A percentile compares a stretch with the other conserved stretches of the same genome.
phyloP scores from a whole-genome alignment of 1,284 basidiomycete species.

The Uromyces viciae-fabae region DNA sequence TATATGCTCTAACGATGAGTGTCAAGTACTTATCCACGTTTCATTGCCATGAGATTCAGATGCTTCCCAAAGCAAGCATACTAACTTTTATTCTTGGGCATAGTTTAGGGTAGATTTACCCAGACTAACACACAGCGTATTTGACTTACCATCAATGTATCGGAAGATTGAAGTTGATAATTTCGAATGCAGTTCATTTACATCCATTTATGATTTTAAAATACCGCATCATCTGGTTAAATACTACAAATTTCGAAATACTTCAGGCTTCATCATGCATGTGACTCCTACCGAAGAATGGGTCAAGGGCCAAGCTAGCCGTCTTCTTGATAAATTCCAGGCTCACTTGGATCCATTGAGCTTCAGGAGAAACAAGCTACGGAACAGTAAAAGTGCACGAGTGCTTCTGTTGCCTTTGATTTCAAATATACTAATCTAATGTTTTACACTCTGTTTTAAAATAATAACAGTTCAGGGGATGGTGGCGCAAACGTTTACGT shows the following conservation, averaged over 20 bases:
- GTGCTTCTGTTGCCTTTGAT: background rate
- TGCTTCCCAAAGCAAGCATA: too few relatives aligned
- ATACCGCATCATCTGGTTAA: background rate
- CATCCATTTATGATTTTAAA: background rate
- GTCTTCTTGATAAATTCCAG: constrained; percentile 17
- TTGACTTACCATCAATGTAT: background rate
- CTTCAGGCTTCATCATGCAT: constrained; percentile 17
- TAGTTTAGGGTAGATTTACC: constrained; percentile 7
- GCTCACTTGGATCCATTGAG: background rate
- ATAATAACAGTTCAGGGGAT: background rate
- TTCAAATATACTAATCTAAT: background rate
- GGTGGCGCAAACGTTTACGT: constrained; percentile 39
- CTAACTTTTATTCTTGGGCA: background rate
- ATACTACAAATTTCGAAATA: constrained; percentile 9
- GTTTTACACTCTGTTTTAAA: background rate
- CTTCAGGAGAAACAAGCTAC: constrained; percentile 33
- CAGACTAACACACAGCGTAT: background rate
- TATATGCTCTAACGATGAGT: constrained; percentile 28
- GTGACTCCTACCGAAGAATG: background rate
- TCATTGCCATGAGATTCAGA: background rate
- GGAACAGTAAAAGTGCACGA: background rate
- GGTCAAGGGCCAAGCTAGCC: background rate
- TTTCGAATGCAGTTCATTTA: background rate
- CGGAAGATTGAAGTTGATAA: background rate
- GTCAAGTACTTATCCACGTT: constrained; percentile 7